These are phyloP conservation scores for Torulaspora globosa DNA, from an alignment of 1,139 yeast genomes.

Conservation along the genomic window DNA sequence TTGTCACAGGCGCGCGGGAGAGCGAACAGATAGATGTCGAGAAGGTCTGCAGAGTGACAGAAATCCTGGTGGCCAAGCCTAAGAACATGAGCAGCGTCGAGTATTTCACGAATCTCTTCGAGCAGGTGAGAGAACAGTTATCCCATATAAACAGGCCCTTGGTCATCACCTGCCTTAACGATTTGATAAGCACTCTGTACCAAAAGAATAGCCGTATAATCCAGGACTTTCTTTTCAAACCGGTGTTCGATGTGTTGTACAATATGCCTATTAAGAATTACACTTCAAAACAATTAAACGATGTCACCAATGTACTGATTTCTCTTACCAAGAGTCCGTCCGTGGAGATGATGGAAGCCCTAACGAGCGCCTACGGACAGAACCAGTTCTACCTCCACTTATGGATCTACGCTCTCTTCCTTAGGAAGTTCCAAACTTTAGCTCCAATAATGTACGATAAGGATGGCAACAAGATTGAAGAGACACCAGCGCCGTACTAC, in stretches of 20 bases:
- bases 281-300: slow-evolving; percentile 52
- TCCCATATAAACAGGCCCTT: slow-evolving; percentile 59
- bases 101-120: slow-evolving; percentile 55
- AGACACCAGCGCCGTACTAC: slow-evolving; percentile 25
- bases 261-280: slow-evolving; percentile 36
- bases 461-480: slow-evolving; percentile 12
- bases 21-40: slow-evolving; percentile 59
- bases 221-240: slow-evolving; percentile 54
- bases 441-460: slow-evolving; percentile 29
- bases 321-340: slow-evolving; percentile 55
- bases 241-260: slow-evolving; percentile 44
- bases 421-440: slow-evolving; percentile 41
- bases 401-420: slow-evolving; percentile 61
- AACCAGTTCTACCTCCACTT: slow-evolving; percentile 42
- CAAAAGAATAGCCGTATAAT: slow-evolving; percentile 50
- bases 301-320: slow-evolving; percentile 59
- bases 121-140: slow-evolving; percentile 56
- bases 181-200: slow-evolving; percentile 53
- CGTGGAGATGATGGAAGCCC: slow-evolving; percentile 41
- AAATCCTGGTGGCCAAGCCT: slow-evolving; percentile 61
- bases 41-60: slow-evolving; percentile 62
- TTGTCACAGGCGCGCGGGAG: slow-evolving; percentile 71
- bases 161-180: slow-evolving; percentile 54
- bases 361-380: slow-evolving; percentile 37
- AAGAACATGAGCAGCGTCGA: slow-evolving; percentile 42